Evolutionary conservation across 768 basidiomycete genomes (phyloP).

Genomic region (Boletales sp.): DNA sequence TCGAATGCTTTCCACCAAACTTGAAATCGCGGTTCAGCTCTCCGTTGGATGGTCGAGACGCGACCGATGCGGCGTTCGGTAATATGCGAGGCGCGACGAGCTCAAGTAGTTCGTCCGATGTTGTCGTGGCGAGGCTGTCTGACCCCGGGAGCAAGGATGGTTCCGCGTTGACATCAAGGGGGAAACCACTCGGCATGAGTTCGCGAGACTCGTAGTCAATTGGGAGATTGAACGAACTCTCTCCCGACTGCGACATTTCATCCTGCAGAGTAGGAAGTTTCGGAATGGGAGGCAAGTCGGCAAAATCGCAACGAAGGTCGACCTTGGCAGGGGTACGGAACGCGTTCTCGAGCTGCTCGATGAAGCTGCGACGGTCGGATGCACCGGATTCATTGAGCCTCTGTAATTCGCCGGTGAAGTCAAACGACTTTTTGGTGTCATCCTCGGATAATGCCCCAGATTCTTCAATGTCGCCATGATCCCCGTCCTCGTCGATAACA

Average conservation of each 20-base stretch:
- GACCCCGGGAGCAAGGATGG: constrained; percentile 39
- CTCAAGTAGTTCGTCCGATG: constrained; percentile 28
- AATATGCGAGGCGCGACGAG: constrained; percentile 14
- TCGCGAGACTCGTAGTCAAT: constrained; percentile 15
- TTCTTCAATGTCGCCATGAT: constrained; percentile 40
- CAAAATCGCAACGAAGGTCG: constrained; percentile 50
- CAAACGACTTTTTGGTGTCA: constrained; percentile 77
- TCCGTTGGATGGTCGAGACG: constrained; percentile 55
- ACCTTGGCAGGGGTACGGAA: constrained; percentile 75
- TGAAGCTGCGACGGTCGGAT: constrained; percentile 69
- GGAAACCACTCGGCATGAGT: constrained; percentile 13
- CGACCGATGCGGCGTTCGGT: constrained; percentile 29
- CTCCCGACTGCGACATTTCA: constrained; percentile 22
- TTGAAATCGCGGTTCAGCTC: constrained; percentile 69
- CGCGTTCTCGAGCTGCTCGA: constrained; percentile 77
- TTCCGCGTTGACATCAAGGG: constrained; percentile 28
- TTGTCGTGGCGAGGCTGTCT: constrained; percentile 28
- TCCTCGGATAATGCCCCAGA: constrained; percentile 47
- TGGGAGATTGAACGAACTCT: constrained; percentile 20
- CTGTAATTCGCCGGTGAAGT: constrained; percentile 77
- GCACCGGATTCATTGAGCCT: constrained; percentile 67
- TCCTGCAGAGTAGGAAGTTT: constrained; percentile 38
- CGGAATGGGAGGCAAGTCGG: constrained; percentile 51
- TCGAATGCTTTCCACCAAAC: constrained; percentile 54
- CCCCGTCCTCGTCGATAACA: constrained; percentile 43